Conservation (phyloP, 163 green algal species). For the Chloroidium sp. region DNA sequence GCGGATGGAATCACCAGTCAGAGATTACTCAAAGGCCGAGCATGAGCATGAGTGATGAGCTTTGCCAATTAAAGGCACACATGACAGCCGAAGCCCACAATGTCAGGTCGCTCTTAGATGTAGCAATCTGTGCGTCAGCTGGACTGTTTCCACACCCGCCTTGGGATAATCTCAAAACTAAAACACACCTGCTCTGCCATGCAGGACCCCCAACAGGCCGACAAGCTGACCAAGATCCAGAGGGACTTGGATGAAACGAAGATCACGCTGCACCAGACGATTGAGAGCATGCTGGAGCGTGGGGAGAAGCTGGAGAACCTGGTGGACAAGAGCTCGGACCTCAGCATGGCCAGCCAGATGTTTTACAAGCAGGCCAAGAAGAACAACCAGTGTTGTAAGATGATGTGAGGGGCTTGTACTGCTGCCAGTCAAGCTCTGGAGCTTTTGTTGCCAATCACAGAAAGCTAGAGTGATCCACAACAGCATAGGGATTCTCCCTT, state of each 20-base stretch:
- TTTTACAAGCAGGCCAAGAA: constrained; percentile 89
- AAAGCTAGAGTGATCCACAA: too few relatives aligned
- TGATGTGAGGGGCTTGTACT: constrained; percentile 47
- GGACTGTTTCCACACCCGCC: too few relatives aligned
- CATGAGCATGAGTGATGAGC: too few relatives aligned
- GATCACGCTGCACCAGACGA: constrained; percentile 84
- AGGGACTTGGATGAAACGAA: constrained; percentile 94
- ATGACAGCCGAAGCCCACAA: too few relatives aligned
- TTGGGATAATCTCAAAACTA: not conserved
- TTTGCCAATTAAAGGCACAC: too few relatives aligned
- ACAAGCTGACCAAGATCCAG: constrained; percentile 98
- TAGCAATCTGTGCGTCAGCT: too few relatives aligned
- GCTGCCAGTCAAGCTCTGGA: too few relatives aligned
- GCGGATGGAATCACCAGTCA: too few relatives aligned
- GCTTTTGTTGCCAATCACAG: too few relatives aligned
- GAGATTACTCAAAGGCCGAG: too few relatives aligned
- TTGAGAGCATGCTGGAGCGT: constrained; percentile 91
- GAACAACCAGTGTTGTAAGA: constrained; percentile 74
- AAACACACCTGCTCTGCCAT: not conserved
- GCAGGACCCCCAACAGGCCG: constrained; percentile 89
- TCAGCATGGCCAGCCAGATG: constrained; percentile 94
- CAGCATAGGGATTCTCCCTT: too few relatives aligned
- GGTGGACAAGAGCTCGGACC: constrained; percentile 91
- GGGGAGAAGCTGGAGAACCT: constrained; percentile 96
- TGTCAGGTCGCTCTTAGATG: too few relatives aligned